A percentile compares a stretch with the other conserved stretches of the same genome.
These are phyloP conservation scores for Hordeum pubiflorum DNA, from an alignment of 202 grass and related monocot genomes.

Conservation along the genomic window DNA sequence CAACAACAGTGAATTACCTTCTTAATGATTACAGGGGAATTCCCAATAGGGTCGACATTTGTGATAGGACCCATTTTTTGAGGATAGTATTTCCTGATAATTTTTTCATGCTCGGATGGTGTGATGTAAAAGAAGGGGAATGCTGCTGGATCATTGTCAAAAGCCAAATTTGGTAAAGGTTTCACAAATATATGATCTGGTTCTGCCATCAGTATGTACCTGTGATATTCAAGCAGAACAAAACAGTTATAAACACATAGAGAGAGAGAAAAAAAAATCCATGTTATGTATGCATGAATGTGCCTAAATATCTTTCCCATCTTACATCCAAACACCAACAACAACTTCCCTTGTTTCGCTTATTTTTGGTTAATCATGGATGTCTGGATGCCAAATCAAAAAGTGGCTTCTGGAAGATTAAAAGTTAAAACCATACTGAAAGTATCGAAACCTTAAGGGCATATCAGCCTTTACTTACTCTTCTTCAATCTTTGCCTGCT, in stretches of 20 bases:
- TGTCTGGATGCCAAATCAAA: not conserved
- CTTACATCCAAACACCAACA: not conserved
- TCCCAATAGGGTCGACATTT: slow-evolving; percentile 81
- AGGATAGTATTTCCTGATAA: slow-evolving; percentile 84
- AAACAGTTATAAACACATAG: slow-evolving; percentile 4
- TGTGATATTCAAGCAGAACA: slow-evolving; percentile 35
- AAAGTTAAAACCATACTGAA: not conserved
- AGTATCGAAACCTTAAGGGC: not conserved
- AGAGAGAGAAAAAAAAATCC: not conserved
- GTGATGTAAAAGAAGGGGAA: slow-evolving; percentile 95
- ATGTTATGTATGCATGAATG: not conserved
- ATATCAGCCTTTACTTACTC: slow-evolving; percentile 47
- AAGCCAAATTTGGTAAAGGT: slow-evolving; percentile 80
- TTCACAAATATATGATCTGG: slow-evolving; percentile 89
- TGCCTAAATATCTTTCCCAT: not conserved
- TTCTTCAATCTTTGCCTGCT: slow-evolving; percentile 76
- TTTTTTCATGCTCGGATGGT: slow-evolving; percentile 62
- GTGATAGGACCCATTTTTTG: slow-evolving; percentile 70
- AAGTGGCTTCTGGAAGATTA: not conserved
- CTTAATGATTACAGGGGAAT: slow-evolving; percentile 95
- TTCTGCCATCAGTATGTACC: slow-evolving; percentile 95
- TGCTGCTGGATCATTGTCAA: slow-evolving; percentile 54
- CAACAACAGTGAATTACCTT: slow-evolving; percentile 53
- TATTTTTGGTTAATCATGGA: slow-evolving; percentile 6
- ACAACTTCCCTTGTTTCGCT: not conserved